Base-by-base conservation (phyloP, 768 basidiomycete species). In the Agaricus blazei region DNA sequence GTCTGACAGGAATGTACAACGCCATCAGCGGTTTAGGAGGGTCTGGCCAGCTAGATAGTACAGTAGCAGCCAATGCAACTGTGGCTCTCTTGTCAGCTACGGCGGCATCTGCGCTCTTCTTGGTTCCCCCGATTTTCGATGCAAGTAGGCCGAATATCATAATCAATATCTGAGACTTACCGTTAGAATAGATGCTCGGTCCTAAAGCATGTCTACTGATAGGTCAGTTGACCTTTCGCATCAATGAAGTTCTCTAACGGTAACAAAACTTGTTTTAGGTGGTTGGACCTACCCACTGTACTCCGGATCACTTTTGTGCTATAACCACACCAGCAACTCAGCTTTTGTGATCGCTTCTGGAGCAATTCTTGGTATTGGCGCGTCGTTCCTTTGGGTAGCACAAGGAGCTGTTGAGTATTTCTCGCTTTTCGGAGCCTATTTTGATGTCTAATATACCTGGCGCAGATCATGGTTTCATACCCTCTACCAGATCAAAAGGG, bases 401-500 rank as follows among this genome's bases (percentile, higher is more conserved):
- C 66, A 67, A 48, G 66, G 66, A 55, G 66, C 65, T 52, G 66
- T 67, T 42, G 53, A 46, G 48, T 57, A 9, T 42, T 47, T 54
- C 14, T 15, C 9, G 3, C 26, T 4, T 23, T 29, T 7, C 19
- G 40, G 11, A 9, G 11, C 2, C 7, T 5, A 37, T 29, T 19
- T 52, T 9, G 42, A 6, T 14, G 41, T 29, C 11, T 28, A 23
- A 47, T 29, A 31, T 34, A 37, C 9, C n/a, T 27, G 9, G 15
- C n/a, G 4, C 44, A 67, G 66, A 66, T 67, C 47, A 66, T 67
- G 66, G 64, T 67, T 15, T 66, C 66, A 1, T 67, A 67, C 52
- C 64, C 66, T n/a, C 55, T 65, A 15, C 60, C 66, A 24, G 66
- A 67, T 47, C 62, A 65, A 43, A 66, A 65, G 42, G 66, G 66